Evolutionary conservation across 192 early-diverging fungal genomes (phyloP), one percentile per base, ranked within the genome.

Genomic region (Rhizoclosmatium globosum): DNA sequence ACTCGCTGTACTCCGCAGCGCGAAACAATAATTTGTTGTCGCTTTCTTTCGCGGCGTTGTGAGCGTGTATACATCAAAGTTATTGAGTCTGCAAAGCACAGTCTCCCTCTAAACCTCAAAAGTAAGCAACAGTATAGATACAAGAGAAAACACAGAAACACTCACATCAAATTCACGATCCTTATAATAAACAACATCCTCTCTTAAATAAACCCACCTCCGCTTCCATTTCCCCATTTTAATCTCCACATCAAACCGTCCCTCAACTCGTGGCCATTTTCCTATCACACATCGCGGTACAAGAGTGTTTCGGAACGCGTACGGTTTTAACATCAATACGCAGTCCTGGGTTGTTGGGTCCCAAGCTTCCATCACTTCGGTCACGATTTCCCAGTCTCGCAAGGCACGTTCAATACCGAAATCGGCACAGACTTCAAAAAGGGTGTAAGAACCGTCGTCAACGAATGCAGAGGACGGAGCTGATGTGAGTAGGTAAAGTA

Each of bases 361-460:
- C 97, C 97, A 99, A 31, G 91, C 87, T 67, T 89, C 89, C 43
- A 97, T 89, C 3, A 97, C 84, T 65, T 92, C 90, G 65, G 94
- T 89, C 9, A 98, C 87, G 17, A 93, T 83, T 80, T 97, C 97
- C 93, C 95, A 98, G 78, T 95, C 93, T 41, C 94, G 88, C 46
- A 98, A 74, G 38, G 96, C 95, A 73, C 97, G 88, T 85, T 98
- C 97, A 60, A 97, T 84, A 47, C 92, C 92, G 84, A 93, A 91
- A 74, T 97, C 90, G 75, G 94, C 93, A 44, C 93, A 91, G 47
- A 96, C 85, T 79, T 99, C 97, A 87, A 99, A 99, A 47, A 99
- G 83, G 3, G 95, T 93, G 95, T 95, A 98, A 17, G 60, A 60
- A 11, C 59, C 57, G 21, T 74, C 60, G 23, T 74, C 73, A 1